Base-by-base conservation (phyloP, 495 filamentous ascomycete genomes). In the Hypoxylon fragiforme region DNA sequence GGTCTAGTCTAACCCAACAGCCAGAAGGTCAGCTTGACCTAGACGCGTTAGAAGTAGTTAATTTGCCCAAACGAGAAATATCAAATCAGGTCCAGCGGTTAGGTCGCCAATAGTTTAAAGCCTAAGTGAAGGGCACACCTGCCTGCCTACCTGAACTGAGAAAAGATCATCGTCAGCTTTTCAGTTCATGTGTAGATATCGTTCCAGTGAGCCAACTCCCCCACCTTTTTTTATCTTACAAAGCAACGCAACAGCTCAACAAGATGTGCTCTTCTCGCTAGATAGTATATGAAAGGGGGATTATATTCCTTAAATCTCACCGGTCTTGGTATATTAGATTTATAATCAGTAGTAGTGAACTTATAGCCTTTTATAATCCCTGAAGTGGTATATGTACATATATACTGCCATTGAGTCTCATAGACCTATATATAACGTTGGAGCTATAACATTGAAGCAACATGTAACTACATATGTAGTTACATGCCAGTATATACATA, bases 321-420 rank as follows among this genome's bases (percentile, higher is more conserved):
- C n/a, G n/a, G n/a, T n/a, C 45, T 60, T 60, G 44, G 44, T 26
- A 36, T 39, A 20, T 1, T 21, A 18, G 50, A 60, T 54, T 46
- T 45, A 60, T 60, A 51, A 60, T 54, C 45, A 13, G 6, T 35
- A 7, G 19, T n/a, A 45, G 15, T 42, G 20, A 54, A 20, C 50
- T 60, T 4, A 46, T n/a, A n/a, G n/a, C n/a, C n/a, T n/a, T n/a
- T n/a, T n/a, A n/a, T n/a, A n/a, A n/a, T 3, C n/a, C 24, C 41
- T 31, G 22, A 7, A 7, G 16, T 3, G 7, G 26, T 42, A 28
- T 22, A 19, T 14, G n/a, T 42, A 6, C 26, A 21, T 26, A 42
- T 14, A 3, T n/a, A n/a, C n/a, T n/a, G n/a, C n/a, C n/a, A n/a
- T n/a, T n/a, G n/a, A n/a, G n/a, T n/a, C n/a, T n/a, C n/a, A n/a